These are phyloP conservation scores for Mangifera indica DNA, from an alignment of 345 rosid species.

Conservation along the genomic window DNA sequence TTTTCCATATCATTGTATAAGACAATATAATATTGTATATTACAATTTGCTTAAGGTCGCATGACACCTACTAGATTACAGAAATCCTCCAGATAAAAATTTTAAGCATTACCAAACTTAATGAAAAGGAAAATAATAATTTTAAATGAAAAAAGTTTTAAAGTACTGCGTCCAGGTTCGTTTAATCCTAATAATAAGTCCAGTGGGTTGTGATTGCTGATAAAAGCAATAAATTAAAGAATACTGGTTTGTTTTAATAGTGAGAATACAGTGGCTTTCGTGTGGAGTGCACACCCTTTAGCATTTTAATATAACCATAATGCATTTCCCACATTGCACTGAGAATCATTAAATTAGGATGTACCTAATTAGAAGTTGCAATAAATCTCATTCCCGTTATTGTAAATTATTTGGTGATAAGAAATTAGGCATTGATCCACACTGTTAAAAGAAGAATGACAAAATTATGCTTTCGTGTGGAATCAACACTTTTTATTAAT, in stretches of 20 bases:
- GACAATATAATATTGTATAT: too few species aligned
- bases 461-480: slow-evolving; percentile 13
- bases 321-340: background rate
- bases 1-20: too few species aligned
- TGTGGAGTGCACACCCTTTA: slow-evolving; percentile 15
- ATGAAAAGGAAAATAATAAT: too few species aligned
- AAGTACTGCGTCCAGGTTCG: too few species aligned
- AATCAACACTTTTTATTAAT: background rate
- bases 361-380: background rate
- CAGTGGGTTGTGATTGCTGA: background rate
- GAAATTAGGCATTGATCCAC: background rate
- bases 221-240: background rate
- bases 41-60: too few species aligned
- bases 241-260: too few species aligned
- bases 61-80: too few species aligned
- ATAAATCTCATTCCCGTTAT: background rate
- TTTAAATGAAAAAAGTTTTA: too few species aligned
- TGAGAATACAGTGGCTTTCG: slow-evolving; percentile 11
- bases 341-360: background rate
- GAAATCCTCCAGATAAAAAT: too few species aligned
- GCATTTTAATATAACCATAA: background rate
- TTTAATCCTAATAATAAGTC: too few species aligned
- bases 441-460: background rate
- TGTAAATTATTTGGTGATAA: background rate
- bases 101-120: too few species aligned